Evolutionary conservation across 1,284 basidiomycete species (phyloP), one percentile per base, ranked within the genome.

Genomic region (Takashimella koratensis): DNA sequence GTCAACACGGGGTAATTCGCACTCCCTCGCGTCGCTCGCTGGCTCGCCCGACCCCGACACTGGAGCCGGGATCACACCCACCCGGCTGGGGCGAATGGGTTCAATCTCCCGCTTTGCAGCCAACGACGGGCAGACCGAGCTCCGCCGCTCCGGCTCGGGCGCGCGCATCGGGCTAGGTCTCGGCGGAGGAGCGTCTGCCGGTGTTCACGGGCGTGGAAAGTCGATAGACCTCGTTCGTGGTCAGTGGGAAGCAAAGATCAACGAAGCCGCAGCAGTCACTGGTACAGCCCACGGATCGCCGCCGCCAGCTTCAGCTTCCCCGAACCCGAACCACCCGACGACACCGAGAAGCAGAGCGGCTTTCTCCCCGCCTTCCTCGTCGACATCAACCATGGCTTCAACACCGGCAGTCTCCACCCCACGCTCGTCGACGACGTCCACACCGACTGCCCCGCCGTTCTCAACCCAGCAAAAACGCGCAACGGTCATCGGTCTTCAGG

Each of bases 161-260:
- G 59, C 59, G 19, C 61, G 64, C 2, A 48, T 62, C 16, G 59
- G 47, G 8, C 44, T 58, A n/a, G 56, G 56, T 6, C 36, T 61
- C 43, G 60, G 56, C 4, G 59, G 57, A 5, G n/a, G n/a, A n/a
- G n/a, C n/a, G n/a, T 50, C 44, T 52, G 50, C 56, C 5, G 36
- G 48, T 19, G 30, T 36, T 8, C 30, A 36, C 2, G 52, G 57
- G 30, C 47, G 57, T 19, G 57, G 54, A 40, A 66, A 65, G 53
- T 69, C 68, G 0, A 67, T 74, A 21, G 68, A 70, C 51, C 49
- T 64, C n/a, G 71, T 66, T 5, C 55, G 71, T 16, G 60, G 60
- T 3, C 63, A 69, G 57, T 74, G 73, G 73, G 68, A 74, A 51
- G 65, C 65, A 1, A 71, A 70, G 58, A 74, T 74, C 41, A 62